These are phyloP conservation scores for Hypoxylon subgilvum DNA, from an alignment of 495 filamentous ascomycete species.

Conservation along the genomic window DNA sequence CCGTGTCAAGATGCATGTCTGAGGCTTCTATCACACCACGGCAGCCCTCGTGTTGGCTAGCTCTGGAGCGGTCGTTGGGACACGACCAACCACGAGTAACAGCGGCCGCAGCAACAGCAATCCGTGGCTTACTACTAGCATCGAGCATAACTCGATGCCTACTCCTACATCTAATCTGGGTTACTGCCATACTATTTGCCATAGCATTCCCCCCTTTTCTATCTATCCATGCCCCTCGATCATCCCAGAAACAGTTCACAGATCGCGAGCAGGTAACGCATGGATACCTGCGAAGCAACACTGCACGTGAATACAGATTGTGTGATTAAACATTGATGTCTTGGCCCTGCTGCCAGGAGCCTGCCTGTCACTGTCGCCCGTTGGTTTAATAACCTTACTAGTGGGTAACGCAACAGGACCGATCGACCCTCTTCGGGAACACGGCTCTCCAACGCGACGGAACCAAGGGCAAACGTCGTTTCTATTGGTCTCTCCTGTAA, in stretches of 20 bases:
- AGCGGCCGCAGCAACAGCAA: neutral
- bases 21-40: neutral
- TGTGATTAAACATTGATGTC: neutral
- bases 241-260: slow-evolving; percentile 3
- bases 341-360: neutral
- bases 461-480: neutral
- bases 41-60: neutral
- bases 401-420: slow-evolving; percentile 14
- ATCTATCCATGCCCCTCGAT: too few species aligned
- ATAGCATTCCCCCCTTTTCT: too few species aligned
- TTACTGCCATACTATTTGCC: too few species aligned
- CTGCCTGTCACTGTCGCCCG: neutral
- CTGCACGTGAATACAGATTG: neutral
- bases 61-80: neutral
- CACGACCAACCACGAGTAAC: slow-evolving; percentile 6
- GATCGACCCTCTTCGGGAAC: neutral
- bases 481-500: neutral
- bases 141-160: slow-evolving; percentile 4
- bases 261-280: slow-evolving; percentile 11
- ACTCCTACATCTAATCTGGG: neutral
- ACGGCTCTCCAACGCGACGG: neutral
- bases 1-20: neutral
- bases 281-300: slow-evolving; percentile 28
- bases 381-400: slow-evolving; percentile 10
- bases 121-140: slow-evolving; percentile 33